A percentile compares a stretch with the other conserved stretches of the same genome.
phyloP scores from a whole-genome alignment of 2,329 filamentous ascomycete genomes.

The Arachnopeziza araneosa region DNA sequence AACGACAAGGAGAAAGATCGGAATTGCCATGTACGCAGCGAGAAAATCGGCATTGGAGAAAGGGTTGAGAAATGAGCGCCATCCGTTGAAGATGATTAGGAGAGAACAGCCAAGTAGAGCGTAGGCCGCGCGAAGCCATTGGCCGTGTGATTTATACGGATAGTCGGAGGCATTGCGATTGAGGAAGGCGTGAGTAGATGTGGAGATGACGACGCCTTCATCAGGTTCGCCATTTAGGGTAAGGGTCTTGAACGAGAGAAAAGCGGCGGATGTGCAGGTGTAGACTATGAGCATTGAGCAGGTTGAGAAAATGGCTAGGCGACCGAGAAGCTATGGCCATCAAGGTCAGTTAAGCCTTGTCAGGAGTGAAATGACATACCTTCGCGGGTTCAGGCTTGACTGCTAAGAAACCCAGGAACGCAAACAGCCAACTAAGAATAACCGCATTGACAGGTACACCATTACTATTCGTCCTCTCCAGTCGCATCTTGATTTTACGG shows the following conservation, averaged over 20 bases:
- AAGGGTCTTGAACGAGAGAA: conserved; percentile 18
- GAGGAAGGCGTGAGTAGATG: background rate
- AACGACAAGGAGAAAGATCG: conserved; percentile 4
- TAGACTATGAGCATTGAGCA: conserved; percentile 35
- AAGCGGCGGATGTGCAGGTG: conserved; percentile 30
- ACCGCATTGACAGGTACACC: conserved; percentile 37
- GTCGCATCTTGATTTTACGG: conserved; percentile 28
- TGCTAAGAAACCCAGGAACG: conserved; percentile 34
- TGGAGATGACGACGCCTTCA: conserved; percentile 4
- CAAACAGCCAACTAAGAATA: conserved; percentile 33
- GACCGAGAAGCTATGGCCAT: conserved; percentile 26
- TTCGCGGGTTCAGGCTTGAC: conserved; percentile 20
- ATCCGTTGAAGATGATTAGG: conserved; percentile 12
- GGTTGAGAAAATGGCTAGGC: conserved; percentile 32
- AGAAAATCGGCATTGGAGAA: conserved; percentile 12
- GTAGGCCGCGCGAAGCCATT: conserved; percentile 14
- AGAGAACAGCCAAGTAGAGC: conserved; percentile 9
- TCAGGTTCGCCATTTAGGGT: conserved; percentile 2
- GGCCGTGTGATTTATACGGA: conserved; percentile 13
- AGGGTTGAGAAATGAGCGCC: conserved; percentile 12
- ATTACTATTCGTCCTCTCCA: conserved; percentile 32
- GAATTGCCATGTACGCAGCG: conserved; percentile 11
- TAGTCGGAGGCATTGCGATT: conserved; percentile 11
- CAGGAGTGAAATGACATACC: conserved; percentile 1
- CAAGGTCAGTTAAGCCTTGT: background rate